Base-by-base conservation (phyloP, 352 stramenopile genomes). In the Pseudoperonospora humuli region DNA sequence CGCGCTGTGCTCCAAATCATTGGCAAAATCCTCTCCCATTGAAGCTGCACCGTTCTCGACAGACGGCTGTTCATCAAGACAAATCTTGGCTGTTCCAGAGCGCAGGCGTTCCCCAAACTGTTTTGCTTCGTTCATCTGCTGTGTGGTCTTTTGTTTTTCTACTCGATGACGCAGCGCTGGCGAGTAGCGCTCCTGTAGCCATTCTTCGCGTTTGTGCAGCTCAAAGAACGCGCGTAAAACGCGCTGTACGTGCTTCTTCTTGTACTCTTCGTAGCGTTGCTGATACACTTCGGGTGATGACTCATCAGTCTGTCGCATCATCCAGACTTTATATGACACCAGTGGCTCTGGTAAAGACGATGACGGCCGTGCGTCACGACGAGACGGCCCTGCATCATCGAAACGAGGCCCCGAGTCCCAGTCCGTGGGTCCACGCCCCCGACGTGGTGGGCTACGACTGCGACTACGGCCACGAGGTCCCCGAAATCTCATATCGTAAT, bases 241-340 rank as follows among this genome's bases (percentile, higher is more conserved):
- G 0, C 73, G 72, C 54, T 89, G 77, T 38, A 78, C 59, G 55
- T 89, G 84, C 36, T 87, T 87, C 57, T 92, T 92, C 61, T 89
- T 92, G 67, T 92, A 92, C 46, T 92, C 79, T 39, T 92, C 79
- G 57, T 92, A 92, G 25, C 79, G 75, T 37, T 92, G 76, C 50
- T 88, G 75, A 36, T 88, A 92, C 17, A 78, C 83, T 58, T 92
- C 79, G 5, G 79, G 79, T 2, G 76, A 73, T 37, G 61, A 62
- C 45, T 89, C 81, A 48, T 92, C 79, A 36, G 82, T 78, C 57
- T 92, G 79, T 7, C 73, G 76, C 79, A 92, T 92, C 76, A 92
- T 92, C 49, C 86, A 92, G 10, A 85, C 71, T 45, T 92, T 92
- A 63, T 92, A 92, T 28, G 79, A 84, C 39, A 85, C 69, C 51